Conservation (phyloP, 163 green algal species). For the Chlorella variabilis region DNA sequence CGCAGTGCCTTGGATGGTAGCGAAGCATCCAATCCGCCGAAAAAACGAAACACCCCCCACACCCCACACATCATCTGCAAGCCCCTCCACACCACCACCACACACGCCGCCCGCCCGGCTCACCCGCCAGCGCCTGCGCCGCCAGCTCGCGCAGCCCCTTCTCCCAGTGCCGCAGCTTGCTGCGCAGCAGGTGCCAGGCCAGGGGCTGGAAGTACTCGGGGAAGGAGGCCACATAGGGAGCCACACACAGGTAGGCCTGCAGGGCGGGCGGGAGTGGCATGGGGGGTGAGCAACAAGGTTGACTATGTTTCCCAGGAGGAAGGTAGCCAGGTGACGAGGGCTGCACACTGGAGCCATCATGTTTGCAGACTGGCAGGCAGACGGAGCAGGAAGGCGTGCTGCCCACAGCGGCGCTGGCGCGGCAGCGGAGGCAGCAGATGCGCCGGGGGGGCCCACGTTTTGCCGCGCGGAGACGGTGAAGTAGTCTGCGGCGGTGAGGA, state of each 20-base stretch:
- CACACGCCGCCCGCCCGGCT: too few species aligned
- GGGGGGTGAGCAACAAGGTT: too few species aligned
- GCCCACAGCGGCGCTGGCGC: too few species aligned
- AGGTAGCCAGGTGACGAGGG: neutral
- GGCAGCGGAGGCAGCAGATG: too few species aligned
- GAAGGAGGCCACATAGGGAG: conserved; percentile 73
- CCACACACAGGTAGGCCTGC: conserved; percentile 83
- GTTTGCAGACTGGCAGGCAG: neutral
- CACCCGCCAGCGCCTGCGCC: conserved; percentile 68
- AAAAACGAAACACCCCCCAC: too few species aligned
- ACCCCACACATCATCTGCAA: too few species aligned
- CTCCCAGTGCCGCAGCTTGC: conserved; percentile 95
- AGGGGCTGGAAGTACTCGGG: conserved; percentile 73
- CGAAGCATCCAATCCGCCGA: too few species aligned
- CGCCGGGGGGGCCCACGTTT: conserved; percentile 12
- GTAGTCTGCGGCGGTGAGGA: conserved; percentile 91
- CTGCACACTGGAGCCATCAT: neutral
- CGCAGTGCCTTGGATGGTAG: too few species aligned
- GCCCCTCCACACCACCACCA: too few species aligned
- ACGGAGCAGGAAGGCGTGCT: too few species aligned
- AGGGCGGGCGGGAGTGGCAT: neutral
- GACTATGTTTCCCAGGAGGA: too few species aligned
- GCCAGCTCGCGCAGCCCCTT: conserved; percentile 77
- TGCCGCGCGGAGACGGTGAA: conserved; percentile 76
- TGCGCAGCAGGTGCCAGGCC: conserved; percentile 75